phyloP scores from a whole-genome alignment of 2,329 filamentous ascomycete species.

The Talaromyces sp. region DNA sequence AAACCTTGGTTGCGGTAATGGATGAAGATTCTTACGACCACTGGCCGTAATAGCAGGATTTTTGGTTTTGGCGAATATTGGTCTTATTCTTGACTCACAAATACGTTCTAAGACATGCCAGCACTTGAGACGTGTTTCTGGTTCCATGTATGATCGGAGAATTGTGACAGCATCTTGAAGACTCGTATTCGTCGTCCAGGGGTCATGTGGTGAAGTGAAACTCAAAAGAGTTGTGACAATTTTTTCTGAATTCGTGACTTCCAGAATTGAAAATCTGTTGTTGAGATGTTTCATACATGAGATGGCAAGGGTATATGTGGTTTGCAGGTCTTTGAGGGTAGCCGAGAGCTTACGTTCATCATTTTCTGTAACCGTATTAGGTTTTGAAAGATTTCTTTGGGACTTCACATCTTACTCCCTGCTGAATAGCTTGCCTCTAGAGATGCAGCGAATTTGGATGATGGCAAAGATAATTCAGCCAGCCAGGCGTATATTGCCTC shows the following conservation, averaged over 20 bases:
- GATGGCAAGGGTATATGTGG: slow-evolving; percentile 30
- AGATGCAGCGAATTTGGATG: slow-evolving; percentile 29
- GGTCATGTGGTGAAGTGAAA: slow-evolving; percentile 31
- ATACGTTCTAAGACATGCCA: slow-evolving; percentile 26
- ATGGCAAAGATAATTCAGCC: slow-evolving; percentile 30
- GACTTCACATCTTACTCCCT: slow-evolving; percentile 17
- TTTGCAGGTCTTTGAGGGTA: slow-evolving; percentile 26
- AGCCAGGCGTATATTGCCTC: slow-evolving; percentile 35
- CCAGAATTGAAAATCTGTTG: slow-evolving; percentile 21
- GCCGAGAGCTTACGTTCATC: slow-evolving; percentile 20
- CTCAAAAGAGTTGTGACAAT: slow-evolving; percentile 34
- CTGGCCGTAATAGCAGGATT: slow-evolving; percentile 43
- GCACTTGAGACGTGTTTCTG: slow-evolving; percentile 17
- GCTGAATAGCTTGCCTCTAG: slow-evolving; percentile 27
- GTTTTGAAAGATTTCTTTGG: neutral
- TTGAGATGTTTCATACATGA: slow-evolving; percentile 27
- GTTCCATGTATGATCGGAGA: slow-evolving; percentile 20
- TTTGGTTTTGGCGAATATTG: slow-evolving; percentile 41
- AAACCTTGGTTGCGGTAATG: slow-evolving; percentile 35
- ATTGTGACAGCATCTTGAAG: slow-evolving; percentile 21
- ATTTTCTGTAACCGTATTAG: slow-evolving; percentile 15
- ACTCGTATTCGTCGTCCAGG: slow-evolving; percentile 35
- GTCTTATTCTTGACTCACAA: slow-evolving; percentile 35
- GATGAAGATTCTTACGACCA: slow-evolving; percentile 45
- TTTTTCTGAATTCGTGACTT: slow-evolving; percentile 24